Conservation (phyloP, 106 monocot species). For the Phalaenopsis equestris region DNA sequence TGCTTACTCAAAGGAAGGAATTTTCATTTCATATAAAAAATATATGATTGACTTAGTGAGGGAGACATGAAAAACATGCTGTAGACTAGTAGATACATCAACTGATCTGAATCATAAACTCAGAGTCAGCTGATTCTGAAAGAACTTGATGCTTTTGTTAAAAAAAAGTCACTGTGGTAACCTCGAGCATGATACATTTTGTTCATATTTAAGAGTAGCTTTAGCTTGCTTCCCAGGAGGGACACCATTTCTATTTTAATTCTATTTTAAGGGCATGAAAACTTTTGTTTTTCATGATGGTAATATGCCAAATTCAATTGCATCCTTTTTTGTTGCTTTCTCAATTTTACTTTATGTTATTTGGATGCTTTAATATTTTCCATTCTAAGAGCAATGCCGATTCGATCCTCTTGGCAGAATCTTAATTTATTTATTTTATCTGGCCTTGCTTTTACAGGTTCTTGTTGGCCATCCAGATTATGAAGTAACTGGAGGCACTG, state of each 20-base stretch:
- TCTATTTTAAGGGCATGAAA: not conserved
- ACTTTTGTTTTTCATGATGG: not conserved
- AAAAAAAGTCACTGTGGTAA: too few relatives aligned
- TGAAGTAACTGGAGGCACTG: conserved; percentile 74
- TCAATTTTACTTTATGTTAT: not conserved
- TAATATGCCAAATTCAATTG: not conserved
- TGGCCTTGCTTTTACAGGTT: conserved; percentile 40
- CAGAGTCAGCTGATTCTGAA: too few relatives aligned
- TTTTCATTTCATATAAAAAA: not conserved
- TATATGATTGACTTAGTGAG: not conserved
- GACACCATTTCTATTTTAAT: not conserved
- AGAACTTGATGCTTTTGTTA: too few relatives aligned
- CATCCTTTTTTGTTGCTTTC: not conserved
- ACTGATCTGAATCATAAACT: not conserved
- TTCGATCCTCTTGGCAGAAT: not conserved
- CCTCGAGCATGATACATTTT: not conserved
- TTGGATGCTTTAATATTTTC: not conserved
- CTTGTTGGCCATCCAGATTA: conserved; percentile 98
- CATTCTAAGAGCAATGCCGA: not conserved
- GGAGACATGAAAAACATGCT: not conserved
- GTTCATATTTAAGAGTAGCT: not conserved
- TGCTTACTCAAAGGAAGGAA: not conserved
- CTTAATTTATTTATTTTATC: not conserved
- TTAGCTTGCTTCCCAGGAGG: not conserved
- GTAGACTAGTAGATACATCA: not conserved